Evolutionary conservation across 2,329 filamentous ascomycete species (phyloP).

Genomic region (Xylaria hypoxylon): DNA sequence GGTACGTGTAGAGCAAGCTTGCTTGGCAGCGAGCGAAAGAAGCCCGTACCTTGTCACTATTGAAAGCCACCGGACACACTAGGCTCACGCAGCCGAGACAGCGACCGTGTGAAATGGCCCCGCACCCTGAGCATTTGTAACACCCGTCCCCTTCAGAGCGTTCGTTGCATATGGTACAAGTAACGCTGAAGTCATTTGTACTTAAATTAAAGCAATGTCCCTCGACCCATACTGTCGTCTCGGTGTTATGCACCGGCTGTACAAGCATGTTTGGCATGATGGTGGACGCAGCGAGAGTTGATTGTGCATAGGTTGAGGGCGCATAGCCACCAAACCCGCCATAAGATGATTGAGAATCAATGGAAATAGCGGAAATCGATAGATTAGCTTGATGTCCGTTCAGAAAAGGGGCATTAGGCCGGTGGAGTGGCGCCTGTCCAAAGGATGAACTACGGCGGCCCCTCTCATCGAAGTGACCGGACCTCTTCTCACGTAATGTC

Average conservation of each 20-base stretch:
- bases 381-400: constrained; percentile 70
- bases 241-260: constrained; percentile 81
- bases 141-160: constrained; percentile 77
- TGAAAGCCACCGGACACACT: constrained; percentile 73
- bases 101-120: constrained; percentile 66
- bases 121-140: constrained; percentile 78
- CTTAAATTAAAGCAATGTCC: constrained; percentile 82
- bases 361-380: constrained; percentile 69
- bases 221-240: constrained; percentile 85
- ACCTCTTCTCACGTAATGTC: constrained; percentile 92
- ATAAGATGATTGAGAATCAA: constrained; percentile 77
- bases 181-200: constrained; percentile 67
- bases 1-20: constrained; percentile 74
- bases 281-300: constrained; percentile 85
- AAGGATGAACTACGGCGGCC: constrained; percentile 95
- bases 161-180: constrained; percentile 82
- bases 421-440: constrained; percentile 74
- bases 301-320: constrained; percentile 85
- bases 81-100: constrained; percentile 72
- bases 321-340: constrained; percentile 79
- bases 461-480: constrained; percentile 83
- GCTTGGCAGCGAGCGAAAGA: constrained; percentile 74
- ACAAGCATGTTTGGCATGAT: constrained; percentile 88
- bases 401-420: constrained; percentile 80
- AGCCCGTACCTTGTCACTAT: constrained; percentile 70